Evolutionary conservation across 495 filamentous ascomycete species (phyloP), one percentile per base, ranked within the genome.

Genomic region (Podospora appendiculata): DNA sequence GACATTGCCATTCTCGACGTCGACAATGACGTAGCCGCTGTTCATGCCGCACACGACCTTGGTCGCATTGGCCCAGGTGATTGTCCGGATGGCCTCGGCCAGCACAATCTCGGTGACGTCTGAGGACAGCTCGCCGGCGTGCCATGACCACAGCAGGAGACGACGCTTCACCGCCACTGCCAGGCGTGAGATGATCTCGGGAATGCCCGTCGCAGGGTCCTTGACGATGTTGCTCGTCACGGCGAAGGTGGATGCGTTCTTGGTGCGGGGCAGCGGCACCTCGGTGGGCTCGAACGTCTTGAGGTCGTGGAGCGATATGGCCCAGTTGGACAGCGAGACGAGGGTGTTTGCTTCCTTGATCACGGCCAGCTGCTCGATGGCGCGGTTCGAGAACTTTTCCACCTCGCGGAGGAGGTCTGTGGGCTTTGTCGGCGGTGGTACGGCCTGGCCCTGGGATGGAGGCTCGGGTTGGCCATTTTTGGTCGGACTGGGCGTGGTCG

Each of bases 171-270:
- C 86, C 0, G 89, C 90, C 1, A 97, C 92, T 9, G 89, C 92
- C 34, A 99, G 71, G 35, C 90, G 75, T 8, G 88, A 94, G 46
- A 96, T 88, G 48, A 97, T 95, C 51, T 88, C 86, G 0, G 88
- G 89, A 40, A 97, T 89, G 17, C 87, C 86, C 0, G 89, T 96
- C 25, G 80, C 79, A 7, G 82, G 71, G 70, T 99, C 93, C 70
- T 90, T 88, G 50, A 93, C 86, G 33, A 96, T 89, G 69, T 97
- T 95, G 45, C 88, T 94, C 3, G 90, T 96, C 45, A 95, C 88
- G 1, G 94, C 88, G 67, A 99, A 95, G 2, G 81, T 82, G 6
- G 84, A 83, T n/a, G 92, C 91, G 43, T 88, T 89, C 63, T 87
- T 92, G 11, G 90, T 95, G 58, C 85, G 84, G 12, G 65, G 38